A percentile compares a stretch with the other conserved stretches of the same genome.
phyloP scores from a whole-genome alignment of 768 basidiomycete genomes.

The Russula earlei region DNA sequence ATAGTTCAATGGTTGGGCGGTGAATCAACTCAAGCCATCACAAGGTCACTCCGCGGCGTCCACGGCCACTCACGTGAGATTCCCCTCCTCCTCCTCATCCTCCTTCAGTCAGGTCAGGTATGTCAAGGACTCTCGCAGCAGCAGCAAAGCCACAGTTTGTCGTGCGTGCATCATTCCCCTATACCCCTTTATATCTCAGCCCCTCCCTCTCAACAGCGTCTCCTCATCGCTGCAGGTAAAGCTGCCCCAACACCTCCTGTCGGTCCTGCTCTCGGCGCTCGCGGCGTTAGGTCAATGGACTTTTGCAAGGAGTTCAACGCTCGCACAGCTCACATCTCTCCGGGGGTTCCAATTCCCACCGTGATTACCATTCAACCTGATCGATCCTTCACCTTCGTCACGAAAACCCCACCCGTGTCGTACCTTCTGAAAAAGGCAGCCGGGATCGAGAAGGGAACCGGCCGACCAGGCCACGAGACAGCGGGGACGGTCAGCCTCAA shows the following conservation, averaged over 20 bases:
- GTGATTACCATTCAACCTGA: constrained; percentile 89
- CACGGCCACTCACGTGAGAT: neutral
- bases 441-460: constrained; percentile 84
- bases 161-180: constrained; percentile 36
- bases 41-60: constrained; percentile 15
- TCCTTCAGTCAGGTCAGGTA: too few species aligned
- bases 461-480: constrained; percentile 67
- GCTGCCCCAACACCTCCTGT: constrained; percentile 94
- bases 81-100: neutral
- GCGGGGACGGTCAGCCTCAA: constrained; percentile 84
- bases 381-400: constrained; percentile 87
- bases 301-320: constrained; percentile 99
- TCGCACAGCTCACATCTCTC: constrained; percentile 79
- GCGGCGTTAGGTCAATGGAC: constrained; percentile 99
- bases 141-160: constrained; percentile 65
- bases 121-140: constrained; percentile 62
- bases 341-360: constrained; percentile 85
- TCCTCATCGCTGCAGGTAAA: constrained; percentile 87
- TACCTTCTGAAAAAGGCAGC: constrained; percentile 89
- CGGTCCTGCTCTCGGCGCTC: constrained; percentile 93
- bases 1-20: constrained; percentile 15
- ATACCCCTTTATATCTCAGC: neutral
- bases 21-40: too few species aligned
- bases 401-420: constrained; percentile 82
- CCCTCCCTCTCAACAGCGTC: constrained; percentile 39